These are phyloP conservation scores for Catunica adiposa DNA, from an alignment of 2,329 filamentous ascomycete species.

Conservation along the genomic window DNA sequence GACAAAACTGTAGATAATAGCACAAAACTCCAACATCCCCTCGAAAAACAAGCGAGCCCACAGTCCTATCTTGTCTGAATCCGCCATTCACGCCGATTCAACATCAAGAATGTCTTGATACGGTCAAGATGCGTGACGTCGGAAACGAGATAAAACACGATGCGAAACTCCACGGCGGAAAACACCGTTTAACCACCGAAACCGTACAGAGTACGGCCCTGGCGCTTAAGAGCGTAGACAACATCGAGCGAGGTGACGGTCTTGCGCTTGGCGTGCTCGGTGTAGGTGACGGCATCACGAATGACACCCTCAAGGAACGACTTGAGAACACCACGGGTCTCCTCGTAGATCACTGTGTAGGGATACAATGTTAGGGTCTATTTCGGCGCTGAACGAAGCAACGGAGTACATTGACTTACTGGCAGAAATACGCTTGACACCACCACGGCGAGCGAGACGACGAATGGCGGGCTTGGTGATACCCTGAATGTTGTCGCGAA, in stretches of 20 bases:
- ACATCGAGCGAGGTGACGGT: constrained; percentile 56
- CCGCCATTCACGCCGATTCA: no score
- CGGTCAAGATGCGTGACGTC: not conserved
- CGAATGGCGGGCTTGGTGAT: constrained; percentile 98
- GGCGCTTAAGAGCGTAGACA: constrained; percentile 51
- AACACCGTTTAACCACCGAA: constrained; percentile 59
- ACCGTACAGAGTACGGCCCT: constrained; percentile 67
- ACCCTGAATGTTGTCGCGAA: constrained; percentile 98
- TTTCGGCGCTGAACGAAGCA: not conserved
- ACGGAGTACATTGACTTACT: constrained; percentile 21
- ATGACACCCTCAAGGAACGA: constrained; percentile 64
- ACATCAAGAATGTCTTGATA: no score
- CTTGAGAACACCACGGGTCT: constrained; percentile 63
- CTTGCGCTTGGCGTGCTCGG: constrained; percentile 69
- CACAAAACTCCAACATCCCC: constrained; percentile 1
- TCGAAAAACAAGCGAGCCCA: constrained; percentile 1
- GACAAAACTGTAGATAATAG: constrained; percentile 8
- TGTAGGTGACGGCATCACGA: constrained; percentile 62
- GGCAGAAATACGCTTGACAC: constrained; percentile 99
- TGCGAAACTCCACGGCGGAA: not conserved
- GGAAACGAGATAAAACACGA: not conserved
- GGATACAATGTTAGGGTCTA: constrained; percentile 3
- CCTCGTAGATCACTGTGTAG: constrained; percentile 52
- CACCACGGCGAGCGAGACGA: constrained; percentile 95
- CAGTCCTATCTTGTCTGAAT: not conserved